phyloP scores from a whole-genome alignment of 805 yeast species.

The Pichia eremophila region DNA sequence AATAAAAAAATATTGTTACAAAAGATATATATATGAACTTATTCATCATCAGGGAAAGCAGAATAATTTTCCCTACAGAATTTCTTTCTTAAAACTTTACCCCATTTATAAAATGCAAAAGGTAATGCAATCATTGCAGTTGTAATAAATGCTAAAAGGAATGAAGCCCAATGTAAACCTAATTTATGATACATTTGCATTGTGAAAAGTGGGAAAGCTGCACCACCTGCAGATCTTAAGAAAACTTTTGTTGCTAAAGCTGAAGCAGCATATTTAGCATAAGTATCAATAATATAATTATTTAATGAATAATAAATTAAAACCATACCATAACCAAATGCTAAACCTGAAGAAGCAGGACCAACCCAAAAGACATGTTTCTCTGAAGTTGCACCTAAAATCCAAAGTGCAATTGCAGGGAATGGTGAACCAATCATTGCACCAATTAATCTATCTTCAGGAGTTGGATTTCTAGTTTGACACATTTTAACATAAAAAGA shows the following conservation, averaged over 20 bases:
- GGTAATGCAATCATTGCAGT: conserved; percentile 71
- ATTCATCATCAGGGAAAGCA: conserved; percentile 20
- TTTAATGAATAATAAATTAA: conserved; percentile 49
- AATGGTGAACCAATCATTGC: conserved; percentile 79
- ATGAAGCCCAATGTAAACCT: conserved; percentile 76
- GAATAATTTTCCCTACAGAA: conserved; percentile 59
- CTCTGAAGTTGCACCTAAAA: conserved; percentile 70
- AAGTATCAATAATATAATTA: conserved; percentile 85
- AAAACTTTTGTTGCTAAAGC: conserved; percentile 79
- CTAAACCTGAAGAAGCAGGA: conserved; percentile 50
- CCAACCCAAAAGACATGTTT: conserved; percentile 60
- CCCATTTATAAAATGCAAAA: conserved; percentile 60
- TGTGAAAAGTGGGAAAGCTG: conserved; percentile 76
- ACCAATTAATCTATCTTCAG: conserved; percentile 73
- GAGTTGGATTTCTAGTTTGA: conserved; percentile 51
- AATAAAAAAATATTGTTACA: no score
- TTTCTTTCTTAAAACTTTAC: conserved; percentile 51
- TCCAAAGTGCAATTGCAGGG: conserved; percentile 72
- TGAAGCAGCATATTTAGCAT: conserved; percentile 70
- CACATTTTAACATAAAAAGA: conserved; percentile 43
- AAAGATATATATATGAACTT: background rate
- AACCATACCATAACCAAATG: conserved; percentile 56
- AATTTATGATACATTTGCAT: conserved; percentile 68
- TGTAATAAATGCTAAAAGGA: conserved; percentile 68
- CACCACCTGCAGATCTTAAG: conserved; percentile 76